Evolutionary conservation across 192 early-diverging fungal species (phyloP).

Genomic region (Podochytrium sp.): DNA sequence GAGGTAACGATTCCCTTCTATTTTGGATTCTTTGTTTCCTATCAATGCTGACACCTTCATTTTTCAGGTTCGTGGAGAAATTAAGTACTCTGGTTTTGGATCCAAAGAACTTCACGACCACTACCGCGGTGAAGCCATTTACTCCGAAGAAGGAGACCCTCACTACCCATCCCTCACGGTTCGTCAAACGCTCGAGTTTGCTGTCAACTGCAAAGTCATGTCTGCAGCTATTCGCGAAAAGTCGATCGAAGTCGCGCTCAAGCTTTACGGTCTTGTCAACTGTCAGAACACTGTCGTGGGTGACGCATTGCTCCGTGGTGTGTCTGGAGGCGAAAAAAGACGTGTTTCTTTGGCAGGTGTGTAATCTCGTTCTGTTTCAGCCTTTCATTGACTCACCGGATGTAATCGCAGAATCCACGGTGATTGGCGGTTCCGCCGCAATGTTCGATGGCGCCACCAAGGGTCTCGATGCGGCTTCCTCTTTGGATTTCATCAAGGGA

Average conservation of each 20-base stretch:
- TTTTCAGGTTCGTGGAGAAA: conserved; percentile 55
- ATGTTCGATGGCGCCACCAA: conserved; percentile 71
- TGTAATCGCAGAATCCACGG: conserved; percentile 48
- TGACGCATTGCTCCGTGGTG: conserved; percentile 73
- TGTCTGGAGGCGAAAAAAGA: conserved; percentile 88
- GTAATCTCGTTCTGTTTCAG: no score
- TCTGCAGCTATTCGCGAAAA: conserved; percentile 54
- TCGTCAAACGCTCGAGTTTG: conserved; percentile 77
- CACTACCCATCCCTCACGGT: conserved; percentile 82
- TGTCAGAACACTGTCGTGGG: conserved; percentile 61
- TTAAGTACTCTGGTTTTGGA: conserved; percentile 72
- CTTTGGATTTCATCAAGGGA: conserved; percentile 77
- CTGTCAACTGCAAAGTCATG: conserved; percentile 67
- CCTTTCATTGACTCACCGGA: conserved; percentile 19
- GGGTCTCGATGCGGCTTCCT: conserved; percentile 81
- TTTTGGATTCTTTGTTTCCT: neutral
- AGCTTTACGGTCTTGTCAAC: conserved; percentile 39
- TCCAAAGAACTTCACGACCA: conserved; percentile 57
- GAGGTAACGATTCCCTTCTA: neutral
- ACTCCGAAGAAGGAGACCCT: conserved; percentile 80
- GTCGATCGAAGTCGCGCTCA: conserved; percentile 46
- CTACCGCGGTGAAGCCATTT: conserved; percentile 76
- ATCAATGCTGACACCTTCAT: conserved; percentile 10
- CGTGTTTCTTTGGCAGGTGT: conserved; percentile 81
- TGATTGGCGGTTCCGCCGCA: conserved; percentile 23